Evolutionary conservation across 352 stramenopile genomes (phyloP), one percentile per base, ranked within the genome.

Genomic region (Saprolegnia parasitica): DNA sequence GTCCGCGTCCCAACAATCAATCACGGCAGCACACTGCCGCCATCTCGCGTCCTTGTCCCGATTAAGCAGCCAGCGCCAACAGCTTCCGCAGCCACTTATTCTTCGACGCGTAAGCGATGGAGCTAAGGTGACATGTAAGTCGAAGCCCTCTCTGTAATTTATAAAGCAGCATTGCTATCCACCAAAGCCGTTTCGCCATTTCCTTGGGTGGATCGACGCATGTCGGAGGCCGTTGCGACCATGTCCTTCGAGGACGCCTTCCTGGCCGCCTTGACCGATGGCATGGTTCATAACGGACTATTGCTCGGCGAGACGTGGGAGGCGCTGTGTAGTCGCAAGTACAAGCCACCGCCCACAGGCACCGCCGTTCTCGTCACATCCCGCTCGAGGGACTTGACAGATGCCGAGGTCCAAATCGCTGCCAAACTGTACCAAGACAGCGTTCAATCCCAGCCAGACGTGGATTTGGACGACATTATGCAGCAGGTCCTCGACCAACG

Each of bases 261-360:
- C 35, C 26, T 65, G 15, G 47, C 56, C 5, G 9, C 50, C 13
- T 52, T 65, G 37, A 65, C 56, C 5, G 56, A 65, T 6, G 56
- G 56, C 18, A 50, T 50, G 29, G 56, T 65, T 15, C 56, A 24
- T 8, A 65, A 65, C 23, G 56, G 35, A 47, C 13, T 52, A 15
- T 39, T 65, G n/a, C 16, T 65, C 15, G 56, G 56, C 26, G 56
- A 65, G 23, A 50, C 56, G 50, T 65, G 56, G 56, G 56, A 65
- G 18, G 21, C 56, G 16, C 37, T 65, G 23, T 65, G 56, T 50
- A 32, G 32, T 20, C 29, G 56, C 15, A 65, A 65, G n/a, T 21
- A 52, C 6, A 65, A 65, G 21, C 32, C 56, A n/a, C 32, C 40
- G 9, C 56, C 56, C 9, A 52, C 56, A 21, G 56, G 32, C 9